These are phyloP conservation scores for Pythium sukuiense DNA, from an alignment of 352 stramenopile species.

Conservation along the genomic window DNA sequence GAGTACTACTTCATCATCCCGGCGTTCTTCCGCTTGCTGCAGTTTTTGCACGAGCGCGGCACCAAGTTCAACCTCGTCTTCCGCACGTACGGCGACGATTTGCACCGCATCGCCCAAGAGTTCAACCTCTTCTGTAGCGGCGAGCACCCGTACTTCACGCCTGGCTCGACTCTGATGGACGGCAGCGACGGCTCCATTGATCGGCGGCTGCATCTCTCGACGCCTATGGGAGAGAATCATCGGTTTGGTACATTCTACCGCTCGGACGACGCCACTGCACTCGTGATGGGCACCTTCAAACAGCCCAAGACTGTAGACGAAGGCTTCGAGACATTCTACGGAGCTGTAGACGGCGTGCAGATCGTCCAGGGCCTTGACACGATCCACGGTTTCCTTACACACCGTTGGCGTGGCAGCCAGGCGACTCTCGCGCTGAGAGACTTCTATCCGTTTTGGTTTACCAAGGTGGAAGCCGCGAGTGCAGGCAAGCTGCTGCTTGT, in stretches of 20 bases:
- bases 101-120: slow-evolving; percentile 65
- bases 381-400: slow-evolving; percentile 59
- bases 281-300: slow-evolving; percentile 75
- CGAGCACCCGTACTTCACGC: slow-evolving; percentile 54
- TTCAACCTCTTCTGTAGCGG: slow-evolving; percentile 81
- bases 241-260: slow-evolving; percentile 70
- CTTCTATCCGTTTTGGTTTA: slow-evolving; percentile 79
- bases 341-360: slow-evolving; percentile 20
- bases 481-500: slow-evolving; percentile 65
- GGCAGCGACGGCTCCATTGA: slow-evolving; percentile 50
- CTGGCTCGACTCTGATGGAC: slow-evolving; percentile 47
- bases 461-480: slow-evolving; percentile 42
- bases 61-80: slow-evolving; percentile 77
- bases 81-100: slow-evolving; percentile 71
- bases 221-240: slow-evolving; percentile 23
- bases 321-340: slow-evolving; percentile 39
- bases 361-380: slow-evolving; percentile 39
- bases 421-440: slow-evolving; percentile 70
- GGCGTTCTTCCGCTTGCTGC: slow-evolving; percentile 61
- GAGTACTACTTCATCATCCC: slow-evolving; percentile 65
- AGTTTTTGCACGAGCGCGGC: slow-evolving; percentile 44
- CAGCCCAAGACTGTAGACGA: slow-evolving; percentile 40
- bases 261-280: slow-evolving; percentile 42
- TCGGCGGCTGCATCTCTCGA: slow-evolving; percentile 39
- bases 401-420: slow-evolving; percentile 45